These are phyloP conservation scores for Hericium rajendrae DNA, from an alignment of 768 basidiomycete genomes.

Conservation along the genomic window DNA sequence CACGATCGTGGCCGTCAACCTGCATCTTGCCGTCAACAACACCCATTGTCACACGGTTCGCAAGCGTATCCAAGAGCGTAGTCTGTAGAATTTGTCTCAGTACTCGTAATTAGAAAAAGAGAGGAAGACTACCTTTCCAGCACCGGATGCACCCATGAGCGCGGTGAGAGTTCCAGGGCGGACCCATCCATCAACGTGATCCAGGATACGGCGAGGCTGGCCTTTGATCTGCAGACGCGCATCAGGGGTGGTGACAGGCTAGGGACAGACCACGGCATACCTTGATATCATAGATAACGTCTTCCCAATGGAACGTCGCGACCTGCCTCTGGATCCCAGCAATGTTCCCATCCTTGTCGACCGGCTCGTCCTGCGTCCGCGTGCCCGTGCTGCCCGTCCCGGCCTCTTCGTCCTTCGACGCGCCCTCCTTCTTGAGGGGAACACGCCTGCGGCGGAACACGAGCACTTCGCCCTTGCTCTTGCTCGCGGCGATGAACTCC, in stretches of 20 bases:
- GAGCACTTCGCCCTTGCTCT: neutral
- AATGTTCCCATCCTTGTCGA: neutral
- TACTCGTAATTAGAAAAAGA: neutral
- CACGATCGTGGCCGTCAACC: conserved; percentile 49
- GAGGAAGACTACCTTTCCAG: conserved; percentile 29
- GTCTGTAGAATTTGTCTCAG: conserved; percentile 21
- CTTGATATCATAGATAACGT: conserved; percentile 67
- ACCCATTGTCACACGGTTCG: conserved; percentile 29
- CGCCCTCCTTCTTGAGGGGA: neutral
- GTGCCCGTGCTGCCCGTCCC: neutral
- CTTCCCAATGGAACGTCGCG: conserved; percentile 40
- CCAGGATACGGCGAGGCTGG: conserved; percentile 43
- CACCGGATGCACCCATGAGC: conserved; percentile 58
- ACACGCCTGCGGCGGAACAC: neutral
- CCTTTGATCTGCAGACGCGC: conserved; percentile 29
- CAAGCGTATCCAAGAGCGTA: conserved; percentile 40
- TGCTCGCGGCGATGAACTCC: neutral
- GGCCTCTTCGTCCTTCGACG: neutral
- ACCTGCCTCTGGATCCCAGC: neutral
- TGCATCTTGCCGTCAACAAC: conserved; percentile 31
- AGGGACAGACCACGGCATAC: conserved; percentile 18
- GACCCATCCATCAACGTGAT: conserved; percentile 74
- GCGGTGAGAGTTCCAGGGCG: conserved; percentile 71
- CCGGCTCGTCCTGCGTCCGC: neutral
- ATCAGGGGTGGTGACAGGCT: too few species aligned